Evolutionary conservation across 768 basidiomycete genomes (phyloP).

Genomic region (Pleurotus salmoneostramineus): DNA sequence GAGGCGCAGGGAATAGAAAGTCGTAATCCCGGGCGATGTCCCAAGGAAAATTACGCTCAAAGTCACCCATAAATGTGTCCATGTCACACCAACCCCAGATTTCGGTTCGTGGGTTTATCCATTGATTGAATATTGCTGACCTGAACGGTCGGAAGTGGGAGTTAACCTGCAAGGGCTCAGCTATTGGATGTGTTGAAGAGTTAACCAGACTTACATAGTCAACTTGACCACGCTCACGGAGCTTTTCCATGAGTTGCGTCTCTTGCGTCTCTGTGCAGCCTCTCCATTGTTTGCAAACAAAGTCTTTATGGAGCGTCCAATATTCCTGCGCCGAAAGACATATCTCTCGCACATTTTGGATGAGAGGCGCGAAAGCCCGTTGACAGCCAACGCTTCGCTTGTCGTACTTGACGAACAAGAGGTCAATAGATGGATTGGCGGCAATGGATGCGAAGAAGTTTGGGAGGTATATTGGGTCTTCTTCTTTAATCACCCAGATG

Average conservation of each 20-base stretch:
- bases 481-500: not conserved
- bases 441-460: constrained; percentile 9
- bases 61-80: constrained; percentile 8
- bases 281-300: constrained; percentile 7
- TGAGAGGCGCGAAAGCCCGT: not conserved
- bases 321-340: constrained; percentile 5
- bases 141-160: constrained; percentile 7
- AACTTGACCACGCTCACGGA: not conserved
- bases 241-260: not conserved
- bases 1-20: not conserved
- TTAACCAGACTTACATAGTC: constrained; percentile 1
- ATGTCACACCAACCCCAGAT: constrained; percentile 12
- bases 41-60: constrained; percentile 6
- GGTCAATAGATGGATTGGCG: constrained; percentile 8
- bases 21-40: constrained; percentile 8
- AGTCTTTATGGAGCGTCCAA: constrained; percentile 3
- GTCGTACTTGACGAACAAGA: constrained; percentile 8
- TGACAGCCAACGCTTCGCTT: constrained; percentile 1
- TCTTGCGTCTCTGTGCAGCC: not conserved
- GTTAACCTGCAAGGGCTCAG: not conserved
- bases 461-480: constrained; percentile 7
- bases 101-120: constrained; percentile 6
- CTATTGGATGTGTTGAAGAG: not conserved
- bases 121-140: constrained; percentile 5
- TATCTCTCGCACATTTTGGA: not conserved